Percentiles rank a stretch among this genome's conserved stretches.
These are phyloP conservation scores for Dendrobium officinale DNA, from an alignment of 106 monocot genomes.

Conservation along the genomic window DNA sequence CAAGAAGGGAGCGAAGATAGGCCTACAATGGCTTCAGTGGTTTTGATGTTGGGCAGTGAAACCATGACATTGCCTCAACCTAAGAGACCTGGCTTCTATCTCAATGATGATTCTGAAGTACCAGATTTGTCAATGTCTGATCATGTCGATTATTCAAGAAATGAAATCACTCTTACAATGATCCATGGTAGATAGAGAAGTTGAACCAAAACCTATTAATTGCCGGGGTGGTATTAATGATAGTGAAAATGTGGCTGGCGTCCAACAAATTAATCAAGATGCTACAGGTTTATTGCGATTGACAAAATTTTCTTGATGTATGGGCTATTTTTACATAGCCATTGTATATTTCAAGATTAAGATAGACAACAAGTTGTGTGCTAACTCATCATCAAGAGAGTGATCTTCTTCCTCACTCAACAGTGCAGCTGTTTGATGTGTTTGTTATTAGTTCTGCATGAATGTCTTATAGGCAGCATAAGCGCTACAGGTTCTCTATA, in stretches of 20 bases:
- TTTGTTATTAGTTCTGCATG: neutral
- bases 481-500: too few species aligned
- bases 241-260: too few species aligned
- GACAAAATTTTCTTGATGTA: neutral
- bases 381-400: neutral
- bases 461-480: neutral
- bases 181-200: neutral
- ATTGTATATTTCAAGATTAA: slow-evolving; percentile 4
- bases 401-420: too few species aligned
- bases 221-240: too few species aligned
- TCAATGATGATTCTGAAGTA: neutral
- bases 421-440: too few species aligned
- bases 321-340: neutral
- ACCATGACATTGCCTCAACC: slow-evolving; percentile 11
- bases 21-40: slow-evolving; percentile 35
- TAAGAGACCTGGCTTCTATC: slow-evolving; percentile 3
- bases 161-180: neutral
- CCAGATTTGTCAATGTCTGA: neutral
- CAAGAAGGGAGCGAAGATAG: slow-evolving; percentile 31
- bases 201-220: too few species aligned
- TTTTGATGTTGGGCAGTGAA: slow-evolving; percentile 32
- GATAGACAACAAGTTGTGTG: neutral
- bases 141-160: neutral
- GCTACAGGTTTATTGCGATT: too few species aligned
- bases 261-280: too few species aligned